Conservation (phyloP, 2,329 filamentous ascomycete genomes). For the Fusarium haematococcum region DNA sequence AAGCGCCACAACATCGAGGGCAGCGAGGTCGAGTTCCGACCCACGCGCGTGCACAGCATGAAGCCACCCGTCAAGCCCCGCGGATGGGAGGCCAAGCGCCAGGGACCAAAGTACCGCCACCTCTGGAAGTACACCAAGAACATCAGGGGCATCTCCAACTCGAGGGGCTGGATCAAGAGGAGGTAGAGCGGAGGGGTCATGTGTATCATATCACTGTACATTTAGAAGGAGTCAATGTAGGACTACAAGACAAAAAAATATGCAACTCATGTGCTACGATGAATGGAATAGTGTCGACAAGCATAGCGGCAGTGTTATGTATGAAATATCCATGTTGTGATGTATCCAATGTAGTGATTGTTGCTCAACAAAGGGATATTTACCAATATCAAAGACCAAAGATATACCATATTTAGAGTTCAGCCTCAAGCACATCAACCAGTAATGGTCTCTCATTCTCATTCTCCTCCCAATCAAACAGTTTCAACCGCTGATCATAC, state of each 20-base stretch:
- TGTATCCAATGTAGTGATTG: not conserved
- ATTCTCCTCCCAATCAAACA: not conserved
- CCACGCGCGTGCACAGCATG: slow-evolving; percentile 77
- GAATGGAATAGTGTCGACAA: too few relatives aligned
- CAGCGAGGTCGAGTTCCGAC: slow-evolving; percentile 86
- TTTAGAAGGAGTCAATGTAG: slow-evolving; percentile 44
- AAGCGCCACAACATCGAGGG: slow-evolving; percentile 78
- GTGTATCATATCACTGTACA: slow-evolving; percentile 46
- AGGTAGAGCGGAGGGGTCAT: slow-evolving; percentile 40
- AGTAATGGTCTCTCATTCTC: not conserved
- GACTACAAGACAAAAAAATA: slow-evolving; percentile 25
- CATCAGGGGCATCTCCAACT: slow-evolving; percentile 61
- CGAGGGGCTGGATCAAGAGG: slow-evolving; percentile 56
- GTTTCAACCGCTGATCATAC: not conserved
- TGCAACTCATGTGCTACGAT: slow-evolving; percentile 6
- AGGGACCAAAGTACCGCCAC: slow-evolving; percentile 73
- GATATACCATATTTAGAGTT: not conserved
- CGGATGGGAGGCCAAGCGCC: slow-evolving; percentile 75
- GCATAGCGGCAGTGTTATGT: too few relatives aligned
- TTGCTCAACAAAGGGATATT: not conserved
- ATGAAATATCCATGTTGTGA: not conserved
- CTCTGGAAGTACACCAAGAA: slow-evolving; percentile 75
- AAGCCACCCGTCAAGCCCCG: slow-evolving; percentile 71
- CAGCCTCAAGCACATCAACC: not conserved
- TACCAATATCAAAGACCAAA: not conserved